Evolutionary conservation across 2,329 filamentous ascomycete genomes (phyloP).

Genomic region (Sclerotinia subarctica): DNA sequence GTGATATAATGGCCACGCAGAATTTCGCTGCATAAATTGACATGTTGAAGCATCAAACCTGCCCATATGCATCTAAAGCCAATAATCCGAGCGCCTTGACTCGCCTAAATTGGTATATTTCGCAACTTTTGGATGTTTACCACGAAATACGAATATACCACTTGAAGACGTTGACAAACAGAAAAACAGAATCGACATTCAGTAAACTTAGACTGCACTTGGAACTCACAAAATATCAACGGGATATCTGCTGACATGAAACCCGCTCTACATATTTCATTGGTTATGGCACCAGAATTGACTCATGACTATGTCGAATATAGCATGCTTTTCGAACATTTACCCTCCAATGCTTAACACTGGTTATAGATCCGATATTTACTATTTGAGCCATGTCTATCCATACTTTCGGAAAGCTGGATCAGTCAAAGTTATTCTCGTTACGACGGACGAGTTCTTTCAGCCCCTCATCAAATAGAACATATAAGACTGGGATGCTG

Average conservation of each 20-base stretch:
- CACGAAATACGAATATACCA: neutral
- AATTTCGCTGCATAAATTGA: constrained; percentile 14
- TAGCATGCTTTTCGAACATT: neutral
- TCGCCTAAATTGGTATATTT: constrained; percentile 24
- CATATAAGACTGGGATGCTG: neutral
- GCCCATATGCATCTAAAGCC: constrained; percentile 10
- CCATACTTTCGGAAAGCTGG: neutral
- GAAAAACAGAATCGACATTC: too few relatives aligned
- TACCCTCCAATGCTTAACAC: neutral
- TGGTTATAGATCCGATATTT: neutral
- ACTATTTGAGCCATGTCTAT: neutral
- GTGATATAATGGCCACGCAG: neutral
- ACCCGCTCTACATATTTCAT: neutral
- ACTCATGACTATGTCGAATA: neutral
- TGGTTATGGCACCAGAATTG: neutral
- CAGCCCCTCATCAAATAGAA: neutral
- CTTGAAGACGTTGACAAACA: neutral
- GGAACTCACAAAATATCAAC: neutral
- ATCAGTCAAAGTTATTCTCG: neutral
- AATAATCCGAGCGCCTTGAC: constrained; percentile 18
- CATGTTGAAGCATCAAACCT: constrained; percentile 20
- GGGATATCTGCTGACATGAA: neutral
- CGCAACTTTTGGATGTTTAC: constrained; percentile 24
- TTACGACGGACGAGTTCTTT: neutral
- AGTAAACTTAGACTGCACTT: too few relatives aligned